Evolutionary conservation across 441 rosid species (phyloP).

Genomic region (Sinapis alba): DNA sequence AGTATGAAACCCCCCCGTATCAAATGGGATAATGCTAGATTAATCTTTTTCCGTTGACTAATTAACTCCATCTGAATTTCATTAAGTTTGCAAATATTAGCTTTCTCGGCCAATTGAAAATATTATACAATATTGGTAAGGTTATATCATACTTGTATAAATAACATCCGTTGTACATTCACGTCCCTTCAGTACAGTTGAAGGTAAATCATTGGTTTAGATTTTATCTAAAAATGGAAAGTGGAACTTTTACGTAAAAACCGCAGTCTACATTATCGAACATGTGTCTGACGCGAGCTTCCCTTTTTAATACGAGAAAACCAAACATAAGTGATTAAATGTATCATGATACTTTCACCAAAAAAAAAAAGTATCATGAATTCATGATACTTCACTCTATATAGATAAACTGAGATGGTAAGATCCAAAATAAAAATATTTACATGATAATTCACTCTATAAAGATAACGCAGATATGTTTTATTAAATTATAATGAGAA

Average conservation of each 20-base stretch:
- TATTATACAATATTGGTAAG: neutral
- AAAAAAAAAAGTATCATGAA: neutral
- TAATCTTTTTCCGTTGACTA: neutral
- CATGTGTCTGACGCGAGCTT: slow-evolving; percentile 21
- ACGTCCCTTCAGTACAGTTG: neutral
- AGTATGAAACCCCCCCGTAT: neutral
- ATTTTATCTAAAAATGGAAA: neutral
- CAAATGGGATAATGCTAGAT: neutral
- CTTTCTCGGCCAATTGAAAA: neutral
- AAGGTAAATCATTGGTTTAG: neutral
- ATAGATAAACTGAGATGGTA: neutral
- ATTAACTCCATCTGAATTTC: neutral
- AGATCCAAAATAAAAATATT: neutral
- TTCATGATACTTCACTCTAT: neutral
- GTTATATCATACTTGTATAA: neutral
- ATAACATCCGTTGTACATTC: neutral
- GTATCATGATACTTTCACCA: slow-evolving; percentile 9
- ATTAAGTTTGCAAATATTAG: neutral
- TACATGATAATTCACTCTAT: neutral
- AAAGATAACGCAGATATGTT: neutral
- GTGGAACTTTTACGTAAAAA: neutral
- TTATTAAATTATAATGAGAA: neutral
- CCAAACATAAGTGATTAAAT: slow-evolving; percentile 1
- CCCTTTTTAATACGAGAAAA: slow-evolving; percentile 1
- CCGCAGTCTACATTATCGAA: neutral